Evolutionary conservation across 2,329 filamentous ascomycete genomes (phyloP).

Genomic region (Xylaria sp.): DNA sequence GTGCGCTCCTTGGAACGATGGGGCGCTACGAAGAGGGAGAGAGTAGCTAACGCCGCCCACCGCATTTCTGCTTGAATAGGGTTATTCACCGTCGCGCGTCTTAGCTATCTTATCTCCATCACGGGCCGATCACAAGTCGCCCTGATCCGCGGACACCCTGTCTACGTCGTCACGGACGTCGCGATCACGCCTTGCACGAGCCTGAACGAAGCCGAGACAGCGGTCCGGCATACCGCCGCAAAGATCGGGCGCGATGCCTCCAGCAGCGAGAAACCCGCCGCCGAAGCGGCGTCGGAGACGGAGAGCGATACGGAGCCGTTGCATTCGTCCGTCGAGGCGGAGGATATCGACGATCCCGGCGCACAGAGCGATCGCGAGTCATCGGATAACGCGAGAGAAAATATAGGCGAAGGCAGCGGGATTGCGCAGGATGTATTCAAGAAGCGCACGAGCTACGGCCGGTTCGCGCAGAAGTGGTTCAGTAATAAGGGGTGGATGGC

Average conservation of each 20-base stretch:
- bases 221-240: slow-evolving; percentile 57
- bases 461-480: slow-evolving; percentile 90
- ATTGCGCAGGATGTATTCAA: slow-evolving; percentile 86
- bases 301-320: slow-evolving; percentile 47
- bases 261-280: slow-evolving; percentile 13
- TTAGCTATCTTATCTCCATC: slow-evolving; percentile 82
- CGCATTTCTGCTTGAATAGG: slow-evolving; percentile 46
- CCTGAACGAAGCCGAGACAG: slow-evolving; percentile 64
- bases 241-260: slow-evolving; percentile 36
- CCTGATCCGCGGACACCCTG: slow-evolving; percentile 70
- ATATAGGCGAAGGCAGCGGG: slow-evolving; percentile 43
- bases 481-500: slow-evolving; percentile 75
- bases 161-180: slow-evolving; percentile 86
- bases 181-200: slow-evolving; percentile 83
- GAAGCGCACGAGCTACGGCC: slow-evolving; percentile 75
- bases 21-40: background rate
- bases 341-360: slow-evolving; percentile 30
- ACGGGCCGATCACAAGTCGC: slow-evolving; percentile 83
- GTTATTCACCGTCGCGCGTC: slow-evolving; percentile 73
- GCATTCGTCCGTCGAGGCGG: slow-evolving; percentile 32
- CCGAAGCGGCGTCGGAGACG: slow-evolving; percentile 35
- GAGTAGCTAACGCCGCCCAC: slow-evolving; percentile 7
- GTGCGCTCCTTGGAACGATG: slow-evolving; percentile 9
- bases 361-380: slow-evolving; percentile 27
- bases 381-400: slow-evolving; percentile 11